Base-by-base conservation (phyloP, 2,329 filamentous ascomycete species). In the Diaporthe ilicicola region DNA sequence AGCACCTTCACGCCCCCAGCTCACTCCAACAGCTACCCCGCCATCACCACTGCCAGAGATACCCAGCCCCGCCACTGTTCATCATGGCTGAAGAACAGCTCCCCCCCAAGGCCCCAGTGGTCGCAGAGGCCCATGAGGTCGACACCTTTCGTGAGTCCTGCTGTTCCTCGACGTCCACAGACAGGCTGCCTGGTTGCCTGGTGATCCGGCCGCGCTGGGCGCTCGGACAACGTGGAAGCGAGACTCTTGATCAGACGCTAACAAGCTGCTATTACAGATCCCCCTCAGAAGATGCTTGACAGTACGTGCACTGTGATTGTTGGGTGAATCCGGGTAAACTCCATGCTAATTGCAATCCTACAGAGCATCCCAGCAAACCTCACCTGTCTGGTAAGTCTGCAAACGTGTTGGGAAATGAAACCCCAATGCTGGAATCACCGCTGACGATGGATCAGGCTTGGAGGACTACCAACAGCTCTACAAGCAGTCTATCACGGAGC, bases 401-500 rank as follows among this genome's bases (percentile, higher is more conserved):
- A 46, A 69, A 69, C 39, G 67, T 66, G 50, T 55, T 59, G 42
- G 24, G 44, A 24, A 42, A 59, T 42, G n/a, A 37, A 22, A 50
- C 50, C 65, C 37, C 39, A 44, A 29, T 67, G 59, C 44, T 65
- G 44, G 46, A 39, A 19, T 37, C 42, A n/a, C 27, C 32, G 37
- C 61, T 70, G 71, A 72, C 71, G 32, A 32, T n/a, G 37, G 56
- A 59, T 10, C 75, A 92, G 90, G 84, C 76, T 79, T 92, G 72
- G 89, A 92, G 74, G 88, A 92, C 76, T 93, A 93, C 82, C 87
- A 92, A 78, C 84, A 85, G 78, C 81, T 92, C 70, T 92, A 93
- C 86, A 87, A 91, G 79, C 88, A 99, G 84, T 99, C 96, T 59
- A 98, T 99, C 80, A 91, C 92, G 76, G 87, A 96, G 77, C 95